phyloP scores from a whole-genome alignment of 176 grass and related monocot genomes.

The Rhipidocladum racemiflorum region DNA sequence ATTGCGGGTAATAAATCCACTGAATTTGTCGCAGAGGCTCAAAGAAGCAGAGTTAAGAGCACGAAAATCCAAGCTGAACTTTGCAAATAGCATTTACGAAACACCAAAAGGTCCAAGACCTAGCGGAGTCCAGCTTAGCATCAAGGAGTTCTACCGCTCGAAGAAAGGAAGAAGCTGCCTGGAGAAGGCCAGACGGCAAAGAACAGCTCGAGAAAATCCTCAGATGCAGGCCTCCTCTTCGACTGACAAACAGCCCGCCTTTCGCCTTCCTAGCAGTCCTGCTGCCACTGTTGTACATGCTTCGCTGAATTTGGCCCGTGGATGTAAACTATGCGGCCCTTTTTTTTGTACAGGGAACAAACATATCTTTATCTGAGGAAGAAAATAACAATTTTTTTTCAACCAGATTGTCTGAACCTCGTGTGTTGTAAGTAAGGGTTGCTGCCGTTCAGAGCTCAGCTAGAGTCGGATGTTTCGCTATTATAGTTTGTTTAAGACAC shows the following conservation, averaged over 20 bases:
- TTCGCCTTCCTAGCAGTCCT: not conserved
- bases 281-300: conserved; percentile 37
- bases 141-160: conserved; percentile 76
- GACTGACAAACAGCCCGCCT: conserved; percentile 22
- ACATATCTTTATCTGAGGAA: not conserved
- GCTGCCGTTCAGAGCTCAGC: not conserved
- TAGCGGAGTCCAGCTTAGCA: conserved; percentile 58
- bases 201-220: conserved; percentile 39
- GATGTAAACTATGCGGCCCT: not conserved
- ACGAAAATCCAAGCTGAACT: conserved; percentile 46
- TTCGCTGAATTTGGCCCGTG: not conserved
- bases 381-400: not conserved
- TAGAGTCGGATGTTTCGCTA: not conserved
- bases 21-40: conserved; percentile 53
- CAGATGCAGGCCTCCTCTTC: conserved; percentile 55
- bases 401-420: not conserved
- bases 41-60: conserved; percentile 65
- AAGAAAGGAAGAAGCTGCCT: conserved; percentile 50
- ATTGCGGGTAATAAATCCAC: not conserved
- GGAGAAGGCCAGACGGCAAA: conserved; percentile 16
- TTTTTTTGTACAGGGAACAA: conserved; percentile 43
- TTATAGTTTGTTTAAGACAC: not conserved
- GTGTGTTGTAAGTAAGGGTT: not conserved
- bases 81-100: not conserved
- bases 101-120: conserved; percentile 42